These are phyloP conservation scores for Didymella exigua DNA, from an alignment of 2,329 filamentous ascomycete species.

Conservation along the genomic window DNA sequence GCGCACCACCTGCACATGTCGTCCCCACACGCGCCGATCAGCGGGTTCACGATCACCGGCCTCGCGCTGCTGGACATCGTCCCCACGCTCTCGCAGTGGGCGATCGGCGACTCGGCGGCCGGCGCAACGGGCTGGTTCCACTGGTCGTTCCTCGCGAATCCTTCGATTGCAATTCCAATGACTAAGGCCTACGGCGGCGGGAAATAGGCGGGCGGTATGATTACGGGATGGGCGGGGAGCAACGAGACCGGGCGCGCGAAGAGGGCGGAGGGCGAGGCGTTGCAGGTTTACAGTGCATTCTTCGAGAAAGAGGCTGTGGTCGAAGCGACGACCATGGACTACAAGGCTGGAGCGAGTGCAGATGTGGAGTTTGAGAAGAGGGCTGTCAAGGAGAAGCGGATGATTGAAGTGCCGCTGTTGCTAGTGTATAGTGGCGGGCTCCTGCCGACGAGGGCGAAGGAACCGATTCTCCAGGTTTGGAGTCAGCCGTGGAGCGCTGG, in stretches of 20 bases:
- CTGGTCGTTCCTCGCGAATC: conserved; percentile 65
- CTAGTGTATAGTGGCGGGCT: conserved; percentile 57
- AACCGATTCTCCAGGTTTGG: conserved; percentile 57
- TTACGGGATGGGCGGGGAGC: conserved; percentile 46
- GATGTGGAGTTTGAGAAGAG: conserved; percentile 59
- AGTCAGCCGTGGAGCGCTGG: conserved; percentile 49
- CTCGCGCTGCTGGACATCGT: conserved; percentile 43
- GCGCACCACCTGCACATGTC: conserved; percentile 56
- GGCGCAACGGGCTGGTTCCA: conserved; percentile 59
- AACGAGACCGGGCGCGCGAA: conserved; percentile 12
- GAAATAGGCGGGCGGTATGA: conserved; percentile 45
- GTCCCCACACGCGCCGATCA: conserved; percentile 52
- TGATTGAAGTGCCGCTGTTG: conserved; percentile 55
- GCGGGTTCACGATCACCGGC: conserved; percentile 40
- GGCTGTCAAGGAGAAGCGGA: conserved; percentile 52
- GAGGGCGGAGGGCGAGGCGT: conserved; percentile 33
- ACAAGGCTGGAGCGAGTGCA: conserved; percentile 58
- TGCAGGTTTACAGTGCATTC: conserved; percentile 51
- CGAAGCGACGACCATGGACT: conserved; percentile 62
- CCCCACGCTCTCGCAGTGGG: conserved; percentile 62
- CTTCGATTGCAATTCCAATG: conserved; percentile 57
- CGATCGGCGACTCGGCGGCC: conserved; percentile 45
- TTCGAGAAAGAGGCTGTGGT: conserved; percentile 52
- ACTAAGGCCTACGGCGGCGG: conserved; percentile 52
- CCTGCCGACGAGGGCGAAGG: conserved; percentile 58